Evolutionary conservation across 441 rosid genomes (phyloP).

Genomic region (Adansonia rubrostipa): DNA sequence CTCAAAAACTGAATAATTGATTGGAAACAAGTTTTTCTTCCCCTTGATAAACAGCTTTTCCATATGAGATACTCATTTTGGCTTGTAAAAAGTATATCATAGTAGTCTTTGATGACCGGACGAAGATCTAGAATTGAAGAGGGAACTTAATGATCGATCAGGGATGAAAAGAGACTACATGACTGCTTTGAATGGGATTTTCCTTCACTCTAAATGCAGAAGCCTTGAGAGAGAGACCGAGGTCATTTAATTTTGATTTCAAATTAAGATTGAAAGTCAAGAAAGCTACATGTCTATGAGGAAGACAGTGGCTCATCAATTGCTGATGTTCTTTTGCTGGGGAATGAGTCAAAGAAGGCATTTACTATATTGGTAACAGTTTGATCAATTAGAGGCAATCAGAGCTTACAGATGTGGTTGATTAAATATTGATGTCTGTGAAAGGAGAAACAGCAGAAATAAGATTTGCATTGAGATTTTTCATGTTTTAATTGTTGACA

Average conservation of each 20-base stretch:
- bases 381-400: not conserved
- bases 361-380: not conserved
- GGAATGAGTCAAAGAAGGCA: not conserved
- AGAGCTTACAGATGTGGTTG: not conserved
- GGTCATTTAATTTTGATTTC: not conserved
- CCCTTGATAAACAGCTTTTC: slow-evolving; percentile 1
- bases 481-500: not conserved
- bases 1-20: too few relatives aligned
- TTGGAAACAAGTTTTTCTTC: not conserved
- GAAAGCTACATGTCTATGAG: not conserved
- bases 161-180: not conserved
- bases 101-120: not conserved
- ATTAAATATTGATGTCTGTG: not conserved
- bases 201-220: not conserved
- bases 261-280: not conserved
- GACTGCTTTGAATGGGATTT: not conserved
- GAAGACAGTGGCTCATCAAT: not conserved
- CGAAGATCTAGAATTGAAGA: not conserved
- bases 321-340: not conserved
- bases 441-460: not conserved
- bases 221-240: not conserved
- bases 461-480: too few relatives aligned
- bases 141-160: not conserved
- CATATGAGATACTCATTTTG: not conserved
- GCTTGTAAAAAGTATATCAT: not conserved